These are phyloP conservation scores for Cyberlindnera misumaiensis DNA, from an alignment of 805 yeast genomes.

Conservation along the genomic window DNA sequence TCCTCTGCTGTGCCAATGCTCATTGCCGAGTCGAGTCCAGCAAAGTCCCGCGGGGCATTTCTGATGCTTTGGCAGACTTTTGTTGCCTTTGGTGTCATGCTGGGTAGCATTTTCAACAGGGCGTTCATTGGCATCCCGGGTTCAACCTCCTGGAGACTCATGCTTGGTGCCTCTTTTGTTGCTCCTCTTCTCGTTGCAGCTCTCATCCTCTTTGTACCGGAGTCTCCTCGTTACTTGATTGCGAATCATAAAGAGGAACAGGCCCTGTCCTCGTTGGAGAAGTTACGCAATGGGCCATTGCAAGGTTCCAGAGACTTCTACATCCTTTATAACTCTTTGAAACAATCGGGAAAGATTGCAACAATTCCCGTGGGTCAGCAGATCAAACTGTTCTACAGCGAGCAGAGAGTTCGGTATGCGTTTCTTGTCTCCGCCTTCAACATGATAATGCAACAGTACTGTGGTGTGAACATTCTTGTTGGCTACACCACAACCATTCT, in stretches of 20 bases:
- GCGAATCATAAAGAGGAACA: slow-evolving; percentile 41
- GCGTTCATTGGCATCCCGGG: slow-evolving; percentile 44
- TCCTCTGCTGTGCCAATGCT: slow-evolving; percentile 65
- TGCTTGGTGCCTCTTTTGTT: slow-evolving; percentile 58
- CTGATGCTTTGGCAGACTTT: slow-evolving; percentile 71
- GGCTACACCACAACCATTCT: slow-evolving; percentile 45
- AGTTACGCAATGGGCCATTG: slow-evolving; percentile 3
- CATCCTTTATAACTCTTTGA: slow-evolving; percentile 46
- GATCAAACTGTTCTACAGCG: slow-evolving; percentile 34
- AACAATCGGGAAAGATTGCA: slow-evolving; percentile 39
- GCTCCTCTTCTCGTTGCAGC: slow-evolving; percentile 49
- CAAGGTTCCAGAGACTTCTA: slow-evolving; percentile 51
- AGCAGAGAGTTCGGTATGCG: slow-evolving; percentile 44
- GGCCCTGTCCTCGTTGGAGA: slow-evolving; percentile 42
- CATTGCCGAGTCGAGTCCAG: slow-evolving; percentile 57
- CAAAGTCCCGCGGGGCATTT: slow-evolving; percentile 53
- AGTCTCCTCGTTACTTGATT: slow-evolving; percentile 66
- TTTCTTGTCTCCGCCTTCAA: slow-evolving; percentile 43
- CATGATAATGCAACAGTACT: slow-evolving; percentile 48
- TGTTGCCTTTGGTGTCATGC: slow-evolving; percentile 69
- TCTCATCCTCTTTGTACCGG: slow-evolving; percentile 57
- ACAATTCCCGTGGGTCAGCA: slow-evolving; percentile 31
- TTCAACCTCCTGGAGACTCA: slow-evolving; percentile 55
- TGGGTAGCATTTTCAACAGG: slow-evolving; percentile 54
- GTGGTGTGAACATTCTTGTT: slow-evolving; percentile 48